Percentiles rank a stretch among this genome's conserved stretches.
Conservation (phyloP, 78 protist genomes). For the Dictyostelium capitatum region DNA sequence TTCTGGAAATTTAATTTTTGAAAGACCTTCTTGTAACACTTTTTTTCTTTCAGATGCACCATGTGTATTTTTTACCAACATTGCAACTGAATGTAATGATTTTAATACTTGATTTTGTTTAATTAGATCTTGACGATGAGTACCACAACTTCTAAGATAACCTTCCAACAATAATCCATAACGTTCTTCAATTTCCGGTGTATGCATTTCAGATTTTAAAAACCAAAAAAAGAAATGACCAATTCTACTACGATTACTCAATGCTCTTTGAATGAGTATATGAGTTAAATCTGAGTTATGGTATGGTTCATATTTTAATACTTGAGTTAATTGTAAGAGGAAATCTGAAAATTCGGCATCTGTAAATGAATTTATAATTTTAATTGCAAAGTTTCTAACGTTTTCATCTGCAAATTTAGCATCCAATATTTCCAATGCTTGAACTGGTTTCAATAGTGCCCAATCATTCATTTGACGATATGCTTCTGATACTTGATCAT, state of each 20-base stretch:
- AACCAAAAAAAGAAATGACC: conserved; percentile 91
- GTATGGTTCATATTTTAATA: conserved; percentile 92
- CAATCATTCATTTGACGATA: conserved; percentile 55
- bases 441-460: conserved; percentile 64
- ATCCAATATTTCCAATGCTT: conserved; percentile 89
- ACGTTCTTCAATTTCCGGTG: conserved; percentile 88
- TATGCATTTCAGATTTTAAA: conserved; percentile 93
- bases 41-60: conserved; percentile 38
- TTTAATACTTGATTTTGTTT: conserved; percentile 73
- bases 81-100: conserved; percentile 26
- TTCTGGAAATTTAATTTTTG: conserved; percentile 61
- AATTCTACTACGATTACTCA: conserved; percentile 61
- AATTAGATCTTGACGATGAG: conserved; percentile 60
- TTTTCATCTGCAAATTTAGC: conserved; percentile 80
- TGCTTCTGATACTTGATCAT: conserved; percentile 57
- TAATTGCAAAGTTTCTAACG: conserved; percentile 91
- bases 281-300: conserved; percentile 80
- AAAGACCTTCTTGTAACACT: conserved; percentile 53
- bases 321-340: conserved; percentile 89
- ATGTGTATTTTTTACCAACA: conserved; percentile 26
- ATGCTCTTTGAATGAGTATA: conserved; percentile 86
- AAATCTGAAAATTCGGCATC: conserved; percentile 87
- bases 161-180: conserved; percentile 95
- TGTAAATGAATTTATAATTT: conserved; percentile 66
- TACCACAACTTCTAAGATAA: conserved; percentile 90